Evolutionary conservation across 306 rosid genomes (phyloP), one percentile per base, ranked within the genome.

Genomic region (Cajanus cajan): DNA sequence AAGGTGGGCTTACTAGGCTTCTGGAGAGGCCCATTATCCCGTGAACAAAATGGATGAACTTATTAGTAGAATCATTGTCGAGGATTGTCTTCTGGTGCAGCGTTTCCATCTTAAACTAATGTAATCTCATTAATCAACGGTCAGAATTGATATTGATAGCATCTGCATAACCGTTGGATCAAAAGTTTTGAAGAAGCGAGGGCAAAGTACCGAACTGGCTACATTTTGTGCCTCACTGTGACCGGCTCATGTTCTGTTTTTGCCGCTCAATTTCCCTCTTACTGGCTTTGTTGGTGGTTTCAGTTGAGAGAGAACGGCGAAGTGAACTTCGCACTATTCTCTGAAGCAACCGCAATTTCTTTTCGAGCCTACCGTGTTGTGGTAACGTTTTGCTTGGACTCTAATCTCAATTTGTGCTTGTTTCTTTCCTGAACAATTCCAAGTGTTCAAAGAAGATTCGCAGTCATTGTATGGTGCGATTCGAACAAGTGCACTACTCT

Each of bases 201-300:
- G 66, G 66, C 41, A 12, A 7, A 71, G 71, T 33, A 21, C 54
- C 7, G 14, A 69, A 47, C 41, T 8, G 16, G 6, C 74, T 24
- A 55, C 77, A 37, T 40, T 15, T 21, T 10, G 64, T 16, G 71
- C 40, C 5, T 58, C 59, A 2, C 68, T 61, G 18, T 47, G 48
- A 67, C 21, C 13, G 5, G 28, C 45, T 45, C 45, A 2, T 36
- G 21, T 36, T 18, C 37, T 5, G 7, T 24, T 72, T 71, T 83
- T 83, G 83, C 86, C 86, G 83, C 83, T 83, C 83, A 73, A 83
- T 12, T 19, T 67, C 22, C 14, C 69, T 43, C 19, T 34, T 1
- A 34, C 54, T 44, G 11, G 9, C 18, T 66, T 73, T 28, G 31
- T 55, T 65, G 65, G 86, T 21, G 71, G 73, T 71, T 78, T 78